Evolutionary conservation across 2,329 filamentous ascomycete species (phyloP).

Genomic region (Zymoseptoria crescenta): DNA sequence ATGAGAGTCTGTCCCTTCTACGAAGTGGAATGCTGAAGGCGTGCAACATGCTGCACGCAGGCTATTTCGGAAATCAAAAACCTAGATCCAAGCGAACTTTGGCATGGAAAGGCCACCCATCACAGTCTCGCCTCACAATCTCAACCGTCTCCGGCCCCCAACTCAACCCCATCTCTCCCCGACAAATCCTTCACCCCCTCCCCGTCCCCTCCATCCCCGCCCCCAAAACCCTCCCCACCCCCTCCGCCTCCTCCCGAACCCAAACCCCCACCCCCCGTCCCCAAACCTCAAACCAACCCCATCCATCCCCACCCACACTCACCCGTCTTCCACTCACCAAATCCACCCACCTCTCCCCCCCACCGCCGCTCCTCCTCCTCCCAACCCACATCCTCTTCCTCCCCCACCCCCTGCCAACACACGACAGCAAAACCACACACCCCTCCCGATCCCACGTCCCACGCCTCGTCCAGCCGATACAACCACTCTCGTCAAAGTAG

Average conservation of each 20-base stretch:
- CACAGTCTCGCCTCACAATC: too few species aligned
- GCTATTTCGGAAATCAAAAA: too few species aligned
- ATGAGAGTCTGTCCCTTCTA: too few species aligned
- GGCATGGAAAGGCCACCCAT: too few species aligned
- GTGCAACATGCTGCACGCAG: too few species aligned
- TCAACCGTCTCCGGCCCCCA: too few species aligned
- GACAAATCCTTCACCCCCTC: too few species aligned
- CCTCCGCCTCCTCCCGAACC: constrained; percentile 50
- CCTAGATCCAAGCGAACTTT: too few species aligned
- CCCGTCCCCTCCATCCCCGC: not conserved
- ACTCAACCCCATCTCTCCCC: too few species aligned
- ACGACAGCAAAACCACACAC: constrained; percentile 29
- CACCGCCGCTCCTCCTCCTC: constrained; percentile 31
- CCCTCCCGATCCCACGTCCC: constrained; percentile 37
- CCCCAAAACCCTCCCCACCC: constrained; percentile 39
- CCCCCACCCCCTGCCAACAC: constrained; percentile 20
- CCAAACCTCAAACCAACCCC: constrained; percentile 49
- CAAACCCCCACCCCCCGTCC: constrained; percentile 53
- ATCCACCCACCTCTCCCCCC: constrained; percentile 60
- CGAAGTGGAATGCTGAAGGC: too few species aligned
- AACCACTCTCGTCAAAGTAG: constrained; percentile 54
- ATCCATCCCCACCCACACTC: constrained; percentile 53
- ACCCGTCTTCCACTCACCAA: constrained; percentile 45
- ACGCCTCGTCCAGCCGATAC: constrained; percentile 53
- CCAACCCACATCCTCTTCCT: constrained; percentile 57